Percentiles rank a stretch among this genome's conserved stretches.
Conservation (phyloP, 345 rosid genomes). For the Orychophragmus violaceus region DNA sequence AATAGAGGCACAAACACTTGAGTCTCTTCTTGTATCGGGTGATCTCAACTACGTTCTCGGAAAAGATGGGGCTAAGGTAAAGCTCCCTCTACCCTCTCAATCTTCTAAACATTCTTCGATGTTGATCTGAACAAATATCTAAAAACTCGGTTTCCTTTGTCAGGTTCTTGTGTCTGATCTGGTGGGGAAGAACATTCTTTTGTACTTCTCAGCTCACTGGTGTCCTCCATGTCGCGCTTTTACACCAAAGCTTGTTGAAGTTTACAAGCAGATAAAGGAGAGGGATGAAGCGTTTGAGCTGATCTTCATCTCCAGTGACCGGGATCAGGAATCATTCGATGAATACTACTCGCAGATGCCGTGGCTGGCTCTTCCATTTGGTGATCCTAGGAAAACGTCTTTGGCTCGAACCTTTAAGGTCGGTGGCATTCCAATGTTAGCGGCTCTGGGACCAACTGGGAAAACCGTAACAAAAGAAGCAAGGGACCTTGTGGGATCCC, state of each 20-base stretch:
- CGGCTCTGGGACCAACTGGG: slow-evolving; percentile 49
- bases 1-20: slow-evolving; percentile 49
- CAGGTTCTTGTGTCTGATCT: slow-evolving; percentile 53
- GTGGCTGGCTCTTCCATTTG: slow-evolving; percentile 67
- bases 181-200: slow-evolving; percentile 57
- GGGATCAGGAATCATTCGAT: slow-evolving; percentile 43
- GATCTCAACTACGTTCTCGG: slow-evolving; percentile 56
- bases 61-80: slow-evolving; percentile 50
- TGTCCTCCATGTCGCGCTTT: slow-evolving; percentile 58
- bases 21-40: slow-evolving; percentile 51
- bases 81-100: background rate
- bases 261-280: slow-evolving; percentile 52
- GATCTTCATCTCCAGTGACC: slow-evolving; percentile 58
- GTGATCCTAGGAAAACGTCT: slow-evolving; percentile 46
- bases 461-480: slow-evolving; percentile 45
- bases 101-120: background rate
- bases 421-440: slow-evolving; percentile 49
- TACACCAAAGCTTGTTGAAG: slow-evolving; percentile 52
- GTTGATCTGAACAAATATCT: background rate
- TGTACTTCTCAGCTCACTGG: slow-evolving; percentile 78
- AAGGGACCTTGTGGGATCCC: slow-evolving; percentile 28
- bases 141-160: background rate
- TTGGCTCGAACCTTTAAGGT: slow-evolving; percentile 45
- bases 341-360: slow-evolving; percentile 58
- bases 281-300: slow-evolving; percentile 47